phyloP scores from a whole-genome alignment of 805 yeast species.

The Yarrowia sp. region DNA sequence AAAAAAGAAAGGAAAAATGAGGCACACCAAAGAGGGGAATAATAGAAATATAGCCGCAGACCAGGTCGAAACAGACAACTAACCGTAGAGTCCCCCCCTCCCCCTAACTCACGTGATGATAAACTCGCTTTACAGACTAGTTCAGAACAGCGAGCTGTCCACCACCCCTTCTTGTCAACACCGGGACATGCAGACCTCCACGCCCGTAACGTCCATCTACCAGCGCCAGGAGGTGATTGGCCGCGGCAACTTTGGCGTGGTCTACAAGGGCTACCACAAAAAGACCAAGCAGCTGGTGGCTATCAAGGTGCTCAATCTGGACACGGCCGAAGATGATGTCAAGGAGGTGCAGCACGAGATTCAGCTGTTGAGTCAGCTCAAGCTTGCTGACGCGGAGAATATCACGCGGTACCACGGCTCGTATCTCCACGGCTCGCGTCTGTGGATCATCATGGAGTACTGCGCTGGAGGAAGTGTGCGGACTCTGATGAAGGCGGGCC shows the following conservation, averaged over 20 bases:
- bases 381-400: slow-evolving; percentile 74
- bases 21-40: not conserved
- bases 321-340: slow-evolving; percentile 92
- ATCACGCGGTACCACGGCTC: slow-evolving; percentile 93
- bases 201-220: slow-evolving; percentile 55
- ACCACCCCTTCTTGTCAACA: slow-evolving; percentile 23
- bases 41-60: no score
- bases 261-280: slow-evolving; percentile 73
- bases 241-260: slow-evolving; percentile 96
- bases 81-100: not conserved
- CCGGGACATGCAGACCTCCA: slow-evolving; percentile 30
- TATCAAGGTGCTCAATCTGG: slow-evolving; percentile 88
- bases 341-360: slow-evolving; percentile 93
- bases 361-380: slow-evolving; percentile 80
- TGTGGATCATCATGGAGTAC: slow-evolving; percentile 97
- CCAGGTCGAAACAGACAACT: not conserved
- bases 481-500: slow-evolving; percentile 84
- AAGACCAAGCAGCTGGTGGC: slow-evolving; percentile 83
- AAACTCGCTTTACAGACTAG: slow-evolving; percentile 34
- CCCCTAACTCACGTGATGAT: slow-evolving; percentile 33
- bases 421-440: slow-evolving; percentile 81
- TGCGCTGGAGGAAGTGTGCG: slow-evolving; percentile 97
- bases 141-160: slow-evolving; percentile 12
- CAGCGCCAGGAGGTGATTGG: slow-evolving; percentile 91
- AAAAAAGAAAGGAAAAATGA: not conserved